phyloP scores from a whole-genome alignment of 495 filamentous ascomycete species.

The Letharia columbiana region DNA sequence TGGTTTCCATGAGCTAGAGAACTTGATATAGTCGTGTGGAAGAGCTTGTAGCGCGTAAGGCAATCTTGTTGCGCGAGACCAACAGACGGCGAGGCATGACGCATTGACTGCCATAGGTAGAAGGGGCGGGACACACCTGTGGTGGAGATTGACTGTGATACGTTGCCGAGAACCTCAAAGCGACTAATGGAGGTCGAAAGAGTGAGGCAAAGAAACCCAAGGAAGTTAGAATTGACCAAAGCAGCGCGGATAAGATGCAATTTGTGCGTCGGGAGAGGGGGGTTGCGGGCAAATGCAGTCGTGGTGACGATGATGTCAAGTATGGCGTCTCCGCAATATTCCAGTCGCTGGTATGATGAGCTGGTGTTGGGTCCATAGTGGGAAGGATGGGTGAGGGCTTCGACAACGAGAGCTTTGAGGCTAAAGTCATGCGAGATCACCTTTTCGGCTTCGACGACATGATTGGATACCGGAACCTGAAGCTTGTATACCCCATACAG shows the following conservation, averaged over 20 bases:
- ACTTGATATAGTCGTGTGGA: slow-evolving; percentile 42
- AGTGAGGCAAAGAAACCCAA: slow-evolving; percentile 74
- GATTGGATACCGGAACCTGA: slow-evolving; percentile 8
- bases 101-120: slow-evolving; percentile 63
- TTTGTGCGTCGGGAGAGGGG: slow-evolving; percentile 46
- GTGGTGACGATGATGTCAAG: slow-evolving; percentile 69
- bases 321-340: slow-evolving; percentile 84
- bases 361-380: slow-evolving; percentile 34
- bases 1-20: slow-evolving; percentile 39
- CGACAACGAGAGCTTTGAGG: slow-evolving; percentile 61
- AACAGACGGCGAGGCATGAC: slow-evolving; percentile 43
- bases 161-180: slow-evolving; percentile 22
- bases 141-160: slow-evolving; percentile 17
- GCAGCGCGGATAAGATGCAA: slow-evolving; percentile 71
- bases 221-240: slow-evolving; percentile 73
- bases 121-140: slow-evolving; percentile 12
- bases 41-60: slow-evolving; percentile 38
- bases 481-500: slow-evolving; percentile 31
- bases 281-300: slow-evolving; percentile 38
- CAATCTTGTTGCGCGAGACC: slow-evolving; percentile 35
- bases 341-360: slow-evolving; percentile 74
- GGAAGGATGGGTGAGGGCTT: slow-evolving; percentile 81
- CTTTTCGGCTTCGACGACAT: slow-evolving; percentile 41
- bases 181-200: slow-evolving; percentile 24
- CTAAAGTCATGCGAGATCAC: slow-evolving; percentile 64